A percentile compares a stretch with the other conserved stretches of the same genome.
phyloP scores from a whole-genome alignment of 2,329 filamentous ascomycete species.

The Aspergillus texensis region DNA sequence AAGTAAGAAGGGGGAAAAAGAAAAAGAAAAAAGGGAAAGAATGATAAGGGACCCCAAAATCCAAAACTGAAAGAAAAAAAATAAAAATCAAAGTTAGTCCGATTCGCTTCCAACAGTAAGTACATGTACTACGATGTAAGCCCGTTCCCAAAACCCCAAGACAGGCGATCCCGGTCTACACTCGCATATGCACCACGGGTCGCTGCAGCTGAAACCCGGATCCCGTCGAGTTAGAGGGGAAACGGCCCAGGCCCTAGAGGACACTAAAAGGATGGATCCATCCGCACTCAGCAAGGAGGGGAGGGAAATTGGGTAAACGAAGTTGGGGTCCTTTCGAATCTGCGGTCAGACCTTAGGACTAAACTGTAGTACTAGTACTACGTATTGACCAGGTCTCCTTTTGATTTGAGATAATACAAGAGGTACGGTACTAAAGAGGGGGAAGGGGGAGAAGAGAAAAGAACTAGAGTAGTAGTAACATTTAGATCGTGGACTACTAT shows the following conservation, averaged over 20 bases:
- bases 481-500: background rate
- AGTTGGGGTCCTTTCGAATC: background rate
- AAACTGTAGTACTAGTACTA: background rate
- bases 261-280: background rate
- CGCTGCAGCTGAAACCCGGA: slow-evolving; percentile 27
- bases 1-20: background rate
- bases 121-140: background rate
- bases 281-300: slow-evolving; percentile 8
- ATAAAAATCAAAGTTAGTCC: background rate
- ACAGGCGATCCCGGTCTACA: slow-evolving; percentile 13
- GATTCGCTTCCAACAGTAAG: background rate
- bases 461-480: background rate
- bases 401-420: background rate
- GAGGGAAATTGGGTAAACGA: background rate
- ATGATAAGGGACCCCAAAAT: background rate
- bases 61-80: background rate
- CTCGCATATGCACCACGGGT: slow-evolving; percentile 29
- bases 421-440: background rate
- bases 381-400: background rate
- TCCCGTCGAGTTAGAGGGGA: slow-evolving; percentile 10
- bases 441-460: background rate
- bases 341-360: slow-evolving; percentile 7
- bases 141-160: background rate
- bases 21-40: background rate
- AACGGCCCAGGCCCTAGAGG: slow-evolving; percentile 7